Evolutionary conservation across 441 rosid species (phyloP).

Genomic region (Lepidium campestre): DNA sequence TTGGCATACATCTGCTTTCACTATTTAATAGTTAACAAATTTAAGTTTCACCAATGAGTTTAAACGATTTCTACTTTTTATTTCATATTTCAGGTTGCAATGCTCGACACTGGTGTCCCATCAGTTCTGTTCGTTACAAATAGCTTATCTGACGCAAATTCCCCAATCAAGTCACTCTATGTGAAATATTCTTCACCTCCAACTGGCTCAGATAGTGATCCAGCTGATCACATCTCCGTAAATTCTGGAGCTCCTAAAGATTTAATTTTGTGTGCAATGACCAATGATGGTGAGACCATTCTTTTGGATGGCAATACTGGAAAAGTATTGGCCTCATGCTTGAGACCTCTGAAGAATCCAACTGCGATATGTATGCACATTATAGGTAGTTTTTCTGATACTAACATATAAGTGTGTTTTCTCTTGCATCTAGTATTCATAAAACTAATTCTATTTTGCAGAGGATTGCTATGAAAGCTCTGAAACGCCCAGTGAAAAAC

Average conservation of each 20-base stretch:
- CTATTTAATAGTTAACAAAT: background rate
- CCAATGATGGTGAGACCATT: conserved; percentile 49
- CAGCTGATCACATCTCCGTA: conserved; percentile 30
- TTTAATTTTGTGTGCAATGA: conserved; percentile 39
- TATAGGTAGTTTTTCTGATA: conserved; percentile 43
- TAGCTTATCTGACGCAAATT: conserved; percentile 39
- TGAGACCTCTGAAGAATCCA: conserved; percentile 35
- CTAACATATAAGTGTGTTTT: conserved; percentile 2
- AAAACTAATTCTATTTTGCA: conserved; percentile 34
- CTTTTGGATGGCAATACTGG: conserved; percentile 58
- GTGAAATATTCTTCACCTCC: conserved; percentile 37
- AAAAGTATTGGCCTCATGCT: conserved; percentile 35
- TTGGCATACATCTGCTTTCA: conserved; percentile 5
- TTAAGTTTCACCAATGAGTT: conserved; percentile 15
- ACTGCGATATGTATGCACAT: conserved; percentile 52
- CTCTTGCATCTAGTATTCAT: conserved; percentile 2
- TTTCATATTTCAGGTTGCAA: conserved; percentile 63
- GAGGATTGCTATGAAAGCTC: conserved; percentile 38
- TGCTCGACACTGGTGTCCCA: conserved; percentile 52
- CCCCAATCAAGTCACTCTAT: conserved; percentile 54
- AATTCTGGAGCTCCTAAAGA: conserved; percentile 25
- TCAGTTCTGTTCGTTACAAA: conserved; percentile 58
- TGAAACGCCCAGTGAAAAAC: conserved; percentile 29
- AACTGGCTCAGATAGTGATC: conserved; percentile 19
- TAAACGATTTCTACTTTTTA: conserved; percentile 21